A percentile compares a stretch with the other conserved stretches of the same genome.
phyloP scores from a whole-genome alignment of 1,284 basidiomycete genomes.

The Xerocomus nothofagi region DNA sequence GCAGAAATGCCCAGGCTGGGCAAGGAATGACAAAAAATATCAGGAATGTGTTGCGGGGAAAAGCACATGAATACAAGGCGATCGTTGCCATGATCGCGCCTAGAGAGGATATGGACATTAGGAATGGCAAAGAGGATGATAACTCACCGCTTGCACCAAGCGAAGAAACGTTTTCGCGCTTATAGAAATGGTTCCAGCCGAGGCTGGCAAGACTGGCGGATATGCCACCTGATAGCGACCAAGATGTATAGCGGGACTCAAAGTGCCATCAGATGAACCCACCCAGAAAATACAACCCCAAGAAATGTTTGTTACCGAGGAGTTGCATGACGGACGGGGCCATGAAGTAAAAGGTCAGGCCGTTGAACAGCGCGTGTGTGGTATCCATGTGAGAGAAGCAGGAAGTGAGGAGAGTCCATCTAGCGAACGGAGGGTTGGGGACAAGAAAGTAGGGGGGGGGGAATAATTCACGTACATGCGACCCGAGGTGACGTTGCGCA shows the following conservation, averaged over 20 bases:
- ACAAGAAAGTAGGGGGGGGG: slow-evolving; percentile 4
- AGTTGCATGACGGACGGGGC: slow-evolving; percentile 67
- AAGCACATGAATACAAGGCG: slow-evolving; percentile 68
- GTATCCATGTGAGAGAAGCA: slow-evolving; percentile 71
- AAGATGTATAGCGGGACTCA: not conserved
- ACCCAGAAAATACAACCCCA: slow-evolving; percentile 79
- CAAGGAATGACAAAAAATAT: slow-evolving; percentile 83
- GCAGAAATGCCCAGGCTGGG: slow-evolving; percentile 79
- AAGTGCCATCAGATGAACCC: not conserved
- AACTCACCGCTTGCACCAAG: slow-evolving; percentile 74
- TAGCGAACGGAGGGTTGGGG: slow-evolving; percentile 30
- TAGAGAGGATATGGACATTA: slow-evolving; percentile 27
- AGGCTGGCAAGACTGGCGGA: slow-evolving; percentile 62
- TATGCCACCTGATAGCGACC: slow-evolving; percentile 53
- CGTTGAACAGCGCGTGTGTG: slow-evolving; percentile 76
- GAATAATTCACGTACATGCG: slow-evolving; percentile 54
- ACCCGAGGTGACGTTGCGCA: slow-evolving; percentile 66
- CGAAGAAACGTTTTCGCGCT: slow-evolving; percentile 47
- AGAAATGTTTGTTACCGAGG: slow-evolving; percentile 70
- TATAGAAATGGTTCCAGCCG: slow-evolving; percentile 50
- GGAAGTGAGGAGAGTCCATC: slow-evolving; percentile 80
- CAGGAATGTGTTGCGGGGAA: slow-evolving; percentile 70
- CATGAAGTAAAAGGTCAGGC: slow-evolving; percentile 79
- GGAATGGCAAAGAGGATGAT: not conserved
- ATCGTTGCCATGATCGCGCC: slow-evolving; percentile 76